Evolutionary conservation across 2,329 filamentous ascomycete species (phyloP), one percentile per base, ranked within the genome.

Genomic region (Ascochyta rabiei): DNA sequence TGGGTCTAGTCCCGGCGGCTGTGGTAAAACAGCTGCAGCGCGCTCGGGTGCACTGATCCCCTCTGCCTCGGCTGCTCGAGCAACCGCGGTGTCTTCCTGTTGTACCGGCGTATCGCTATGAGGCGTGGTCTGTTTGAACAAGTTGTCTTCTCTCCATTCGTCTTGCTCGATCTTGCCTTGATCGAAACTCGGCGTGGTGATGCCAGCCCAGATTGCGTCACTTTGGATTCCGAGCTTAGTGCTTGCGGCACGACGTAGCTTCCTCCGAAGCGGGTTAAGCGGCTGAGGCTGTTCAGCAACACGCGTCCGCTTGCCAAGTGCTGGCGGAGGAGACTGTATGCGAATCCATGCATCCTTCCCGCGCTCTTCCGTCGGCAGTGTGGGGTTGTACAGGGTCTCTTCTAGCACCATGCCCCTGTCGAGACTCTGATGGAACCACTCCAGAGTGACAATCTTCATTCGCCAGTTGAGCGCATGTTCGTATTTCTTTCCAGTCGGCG

Each of bases 391-490:
- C 56, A 85, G 86, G n/a, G 80, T 76, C 73, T 98, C 95, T 50
- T 97, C 90, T 18, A 99, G 79, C 18, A 93, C 89, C 91, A 99
- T 95, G 52, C 92, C 91, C 59, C 95, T 84, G 61, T 89, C 84
- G 55, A 95, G 75, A 67, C 90, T 93, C 68, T 97, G 90, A 45
- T 87, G 79, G 33, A 98, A 83, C 95, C 95, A 99, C 69, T 92
- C 88, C 30, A 90, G 74, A 1, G 89, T 87, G 21, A 99, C 91
- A 21, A 92, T 85, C 47, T 86, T 86, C 62, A 96, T 85, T 40
- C 83, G 82, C 93, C 95, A 99, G 64, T 83, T 83, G 62, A 85
- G 86, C n/a, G 93, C 95, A 51, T 91, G 91, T 50, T 86, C 85
- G 73, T 96, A 99, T 75, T 99, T 99, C 57, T 91, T 90, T 19